A percentile compares a stretch with the other conserved stretches of the same genome.
Conservation (phyloP, 306 rosid species). For the Quercus mongolica region DNA sequence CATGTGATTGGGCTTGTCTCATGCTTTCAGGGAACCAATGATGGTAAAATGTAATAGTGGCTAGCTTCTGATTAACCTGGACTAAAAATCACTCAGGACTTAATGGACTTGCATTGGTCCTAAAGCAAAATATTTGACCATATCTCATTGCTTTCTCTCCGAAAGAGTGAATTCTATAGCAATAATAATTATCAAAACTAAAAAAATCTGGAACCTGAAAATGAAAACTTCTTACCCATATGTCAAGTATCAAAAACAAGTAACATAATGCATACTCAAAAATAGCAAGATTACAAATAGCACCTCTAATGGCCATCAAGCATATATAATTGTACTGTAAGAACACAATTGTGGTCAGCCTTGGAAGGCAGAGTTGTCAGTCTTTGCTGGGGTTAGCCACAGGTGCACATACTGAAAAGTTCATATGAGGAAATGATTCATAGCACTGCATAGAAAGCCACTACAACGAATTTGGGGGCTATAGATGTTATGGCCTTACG, state of each 20-base stretch:
- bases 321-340: no score
- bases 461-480: constrained; percentile 49
- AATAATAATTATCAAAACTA: no score
- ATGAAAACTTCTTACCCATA: neutral
- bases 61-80: no score
- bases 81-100: no score
- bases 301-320: neutral
- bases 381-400: constrained; percentile 22
- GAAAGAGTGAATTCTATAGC: no score
- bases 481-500: constrained; percentile 56
- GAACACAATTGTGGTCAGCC: constrained; percentile 12
- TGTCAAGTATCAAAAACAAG: neutral
- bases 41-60: no score
- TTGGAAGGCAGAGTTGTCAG: constrained; percentile 34
- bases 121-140: no score
- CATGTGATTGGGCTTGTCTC: no score
- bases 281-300: neutral
- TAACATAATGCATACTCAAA: neutral
- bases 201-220: neutral
- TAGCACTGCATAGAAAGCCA: constrained; percentile 52
- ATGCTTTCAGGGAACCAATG: no score
- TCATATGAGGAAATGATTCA: constrained; percentile 76
- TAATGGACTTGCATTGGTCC: no score
- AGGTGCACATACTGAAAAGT: constrained; percentile 70
- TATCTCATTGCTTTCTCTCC: no score